Evolutionary conservation across 1,139 yeast species (phyloP), one percentile per base, ranked within the genome.

Genomic region (Groenewaldozyma sp.): DNA sequence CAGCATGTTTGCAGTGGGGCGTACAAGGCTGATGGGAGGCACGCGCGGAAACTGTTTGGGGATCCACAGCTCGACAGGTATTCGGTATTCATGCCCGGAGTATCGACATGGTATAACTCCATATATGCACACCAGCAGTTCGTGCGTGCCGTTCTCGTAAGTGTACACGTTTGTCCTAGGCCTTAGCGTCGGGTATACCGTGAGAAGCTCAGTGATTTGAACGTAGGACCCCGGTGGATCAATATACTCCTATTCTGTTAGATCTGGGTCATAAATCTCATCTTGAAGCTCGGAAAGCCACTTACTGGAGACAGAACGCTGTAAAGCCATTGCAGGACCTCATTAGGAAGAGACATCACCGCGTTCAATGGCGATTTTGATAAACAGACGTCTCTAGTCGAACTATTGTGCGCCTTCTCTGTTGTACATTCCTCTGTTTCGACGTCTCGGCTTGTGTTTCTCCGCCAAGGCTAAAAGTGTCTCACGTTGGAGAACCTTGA

Each of bases 1-100:
- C 40, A 57, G 61, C 71, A 61, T 66, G 19, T 65, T 66, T 31
- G 68, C 67, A 1, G 71, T 61, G 0, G 82, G 77, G 20, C 70
- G 65, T 5, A 86, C 73, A 54, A 68, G 81, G 0, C 75, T 71
- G 18, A 75, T 53, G 0, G 96, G 96, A 1, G 78, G 70, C n/a
- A 27, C 40, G 21, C 52, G 54, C 0, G 95, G 95, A 52, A 83
- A 84, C 21, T 68, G 64, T 28, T 70, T 68, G 0, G 95, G 94
- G 1, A 88, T 55, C 94, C 95, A 87, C 3, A 87, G 61, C 44
- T 77, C 76, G 10, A 83, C 56, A 0, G 88, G 87, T n/a, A 78
- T 68, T 18, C 64, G 56, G 39, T 65, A 62, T 1, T 55, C 52
- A 4, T 56, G 51, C 45, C 57, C 49, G 13, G 54, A 53, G 28